phyloP scores from a whole-genome alignment of 352 stramenopile species.

The Phytophthora pinifolia region DNA sequence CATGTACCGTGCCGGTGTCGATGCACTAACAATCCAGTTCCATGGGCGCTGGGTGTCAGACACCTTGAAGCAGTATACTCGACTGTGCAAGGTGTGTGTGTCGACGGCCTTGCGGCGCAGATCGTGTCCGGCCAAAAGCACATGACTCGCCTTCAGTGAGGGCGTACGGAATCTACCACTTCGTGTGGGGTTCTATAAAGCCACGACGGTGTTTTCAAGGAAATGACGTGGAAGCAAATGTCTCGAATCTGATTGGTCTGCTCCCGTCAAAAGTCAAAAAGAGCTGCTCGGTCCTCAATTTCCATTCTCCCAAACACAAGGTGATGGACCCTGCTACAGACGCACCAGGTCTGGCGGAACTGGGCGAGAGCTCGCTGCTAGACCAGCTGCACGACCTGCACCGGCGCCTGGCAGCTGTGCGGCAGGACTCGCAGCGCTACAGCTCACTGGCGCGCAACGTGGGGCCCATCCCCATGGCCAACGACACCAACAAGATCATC shows the following conservation, averaged over 20 bases:
- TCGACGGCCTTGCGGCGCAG: background rate
- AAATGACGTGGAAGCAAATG: too few relatives aligned
- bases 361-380: constrained; percentile 72
- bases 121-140: constrained; percentile 8
- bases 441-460: constrained; percentile 57
- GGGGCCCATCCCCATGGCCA: constrained; percentile 72
- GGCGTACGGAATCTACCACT: too few relatives aligned
- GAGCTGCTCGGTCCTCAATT: too few relatives aligned
- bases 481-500: constrained; percentile 81
- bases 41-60: constrained; percentile 4
- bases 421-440: constrained; percentile 75
- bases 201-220: too few relatives aligned
- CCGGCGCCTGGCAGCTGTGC: constrained; percentile 63
- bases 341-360: constrained; percentile 29
- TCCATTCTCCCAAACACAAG: background rate
- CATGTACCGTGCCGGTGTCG: constrained; percentile 6
- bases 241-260: too few relatives aligned
- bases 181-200: too few relatives aligned
- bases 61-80: constrained; percentile 12
- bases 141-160: constrained; percentile 6
- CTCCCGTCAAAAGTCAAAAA: too few relatives aligned
- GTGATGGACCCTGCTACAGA: background rate
- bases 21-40: constrained; percentile 5
- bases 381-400: constrained; percentile 82
- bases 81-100: constrained; percentile 7